Evolutionary conservation across 176 grass and related monocot genomes (phyloP), one percentile per base, ranked within the genome.

Genomic region (Aegilops umbellulata): DNA sequence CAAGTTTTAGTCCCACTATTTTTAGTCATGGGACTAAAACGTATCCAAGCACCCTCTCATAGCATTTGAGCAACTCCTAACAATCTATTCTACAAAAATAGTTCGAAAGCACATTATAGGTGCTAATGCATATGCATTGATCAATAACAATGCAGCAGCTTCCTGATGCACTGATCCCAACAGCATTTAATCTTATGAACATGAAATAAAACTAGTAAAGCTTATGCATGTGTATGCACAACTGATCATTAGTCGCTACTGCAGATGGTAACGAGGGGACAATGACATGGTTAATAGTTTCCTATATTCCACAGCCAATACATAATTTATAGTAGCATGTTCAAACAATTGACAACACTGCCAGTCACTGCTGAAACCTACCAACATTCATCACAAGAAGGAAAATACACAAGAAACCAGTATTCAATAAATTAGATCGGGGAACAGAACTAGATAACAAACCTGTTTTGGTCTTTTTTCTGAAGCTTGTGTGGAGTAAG

Each of bases 401-500:
- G 57, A 83, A 72, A 27, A 74, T 29, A 74, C 72, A 35, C 19
- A 82, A 29, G 55, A 72, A 58, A 10, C 41, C 16, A 34, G 32
- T 67, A 79, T 16, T 65, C 39, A 65, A 74, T 32, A 25, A 72
- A 83, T 34, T 72, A 79, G 32, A 74, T 60, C 35, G 55, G 46
- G 14, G 87, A 80, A 44, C 1, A 80, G 10, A 84, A 72, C 41
- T 47, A 47, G 66, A 30, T 53, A 53, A 53, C 16, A 61, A 77
- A 98, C 95, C 95, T 98, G 87, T 80, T 91, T 98, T 87, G 88
- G 79, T 69, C 76, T 92, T 60, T 88, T 84, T 53, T 92, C 88
- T 84, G 84, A 92, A 83, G 90, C 78, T 89, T 92, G 20, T 75
- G 96, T 95, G 53, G 93, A 95, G 92, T 95, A 98, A 82, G 92